A percentile compares a stretch with the other conserved stretches of the same genome.
These are phyloP conservation scores for Ophiocordyceps unilateralis DNA, from an alignment of 2,329 filamentous ascomycete genomes.

Conservation along the genomic window DNA sequence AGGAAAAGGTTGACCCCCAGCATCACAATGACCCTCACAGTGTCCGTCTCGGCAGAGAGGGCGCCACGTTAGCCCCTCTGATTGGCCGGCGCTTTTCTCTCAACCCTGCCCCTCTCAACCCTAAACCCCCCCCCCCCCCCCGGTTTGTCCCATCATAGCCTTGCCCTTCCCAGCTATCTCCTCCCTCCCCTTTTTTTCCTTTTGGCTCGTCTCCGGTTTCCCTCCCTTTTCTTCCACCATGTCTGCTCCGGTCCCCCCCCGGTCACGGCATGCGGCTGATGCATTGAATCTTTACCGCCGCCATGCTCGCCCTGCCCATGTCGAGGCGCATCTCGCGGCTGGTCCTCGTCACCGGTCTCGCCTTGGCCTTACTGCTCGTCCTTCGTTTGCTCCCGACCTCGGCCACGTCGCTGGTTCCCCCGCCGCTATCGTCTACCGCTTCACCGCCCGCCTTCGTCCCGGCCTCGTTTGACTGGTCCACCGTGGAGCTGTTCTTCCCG, in stretches of 20 bases:
- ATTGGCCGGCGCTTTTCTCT: too few species aligned
- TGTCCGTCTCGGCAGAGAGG: background rate
- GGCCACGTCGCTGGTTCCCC: background rate
- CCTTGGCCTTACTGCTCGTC: conserved; percentile 7
- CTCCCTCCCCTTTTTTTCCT: background rate
- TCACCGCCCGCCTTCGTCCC: conserved; percentile 6
- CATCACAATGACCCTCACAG: too few species aligned
- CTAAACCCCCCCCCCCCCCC: too few species aligned
- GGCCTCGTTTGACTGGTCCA: conserved; percentile 15
- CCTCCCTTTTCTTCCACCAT: background rate
- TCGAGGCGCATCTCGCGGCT: conserved; percentile 9
- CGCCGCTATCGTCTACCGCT: background rate
- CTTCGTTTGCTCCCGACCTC: conserved; percentile 6
- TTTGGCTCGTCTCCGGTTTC: background rate
- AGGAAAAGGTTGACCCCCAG: too few species aligned
- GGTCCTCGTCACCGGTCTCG: conserved; percentile 6
- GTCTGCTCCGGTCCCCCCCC: background rate
- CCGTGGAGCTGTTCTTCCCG: conserved; percentile 10
- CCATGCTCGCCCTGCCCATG: conserved; percentile 6
- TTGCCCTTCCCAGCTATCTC: background rate
- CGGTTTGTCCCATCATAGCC: too few species aligned
- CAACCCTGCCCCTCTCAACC: too few species aligned
- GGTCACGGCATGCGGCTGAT: background rate
- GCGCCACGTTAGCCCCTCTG: background rate
- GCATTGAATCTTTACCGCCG: too few species aligned